Base-by-base conservation (phyloP, 2,329 filamentous ascomycete species). In the Chaetomium olivaceum region DNA sequence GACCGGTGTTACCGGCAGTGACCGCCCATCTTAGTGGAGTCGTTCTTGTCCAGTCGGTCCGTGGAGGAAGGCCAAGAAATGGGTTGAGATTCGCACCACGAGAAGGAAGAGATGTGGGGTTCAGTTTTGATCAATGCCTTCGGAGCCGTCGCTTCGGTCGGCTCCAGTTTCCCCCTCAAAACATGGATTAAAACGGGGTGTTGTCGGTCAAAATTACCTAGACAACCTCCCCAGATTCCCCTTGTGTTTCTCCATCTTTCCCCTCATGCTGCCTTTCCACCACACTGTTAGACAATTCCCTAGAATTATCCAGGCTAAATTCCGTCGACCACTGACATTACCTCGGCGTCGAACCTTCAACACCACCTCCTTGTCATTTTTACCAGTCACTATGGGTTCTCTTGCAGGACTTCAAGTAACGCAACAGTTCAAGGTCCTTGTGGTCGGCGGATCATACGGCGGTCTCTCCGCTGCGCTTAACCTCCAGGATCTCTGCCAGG, bases 381-480 rank as follows among this genome's bases (percentile, higher is more conserved):
- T n/a, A 36, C 16, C 31, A 39, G 33, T 12, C 25, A 69, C 21
- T 25, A 73, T 71, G 68, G 66, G 68, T 48, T 69, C 71, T 46
- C 60, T 69, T 1, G 4, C 57, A 36, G 51, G 63, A 19, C 43
- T 52, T 11, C 57, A 25, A 39, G 12, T 16, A 3, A 25, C 43
- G 16, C 21, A 64, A 60, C 80, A 80, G 46, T 80, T 84, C 75
- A 83, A 80, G 70, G 81, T 93, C 12, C 81, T 93, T 46, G 80
- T 93, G 63, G 83, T 89, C 36, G 91, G 91, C 46, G 89, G 88
- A 69, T 89, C 88, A 48, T 93, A 93, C 72, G 85, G 83, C n/a
- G 91, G 91, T 39, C 81, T 93, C 5, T 84, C 88, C 14, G 83
- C 86, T 1, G 85, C 87, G 6, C 77, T 91, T 70, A 90, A 91